Base-by-base conservation (phyloP, 352 stramenopile genomes). In the Phytophthora hibernalis region DNA sequence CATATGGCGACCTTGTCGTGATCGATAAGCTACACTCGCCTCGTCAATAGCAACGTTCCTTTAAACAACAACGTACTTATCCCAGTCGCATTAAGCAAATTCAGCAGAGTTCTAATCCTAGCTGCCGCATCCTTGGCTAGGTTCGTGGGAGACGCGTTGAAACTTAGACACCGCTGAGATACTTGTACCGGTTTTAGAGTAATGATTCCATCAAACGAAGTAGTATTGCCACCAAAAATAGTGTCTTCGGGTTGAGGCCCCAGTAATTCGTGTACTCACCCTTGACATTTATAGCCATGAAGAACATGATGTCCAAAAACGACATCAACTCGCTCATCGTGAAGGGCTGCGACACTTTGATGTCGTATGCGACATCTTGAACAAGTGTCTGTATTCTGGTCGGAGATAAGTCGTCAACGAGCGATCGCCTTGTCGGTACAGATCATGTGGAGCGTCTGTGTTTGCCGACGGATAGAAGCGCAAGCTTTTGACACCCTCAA, bases 101-200 rank as follows among this genome's bases (percentile, higher is more conserved):
- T 31, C 6, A 31, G 28, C 28, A 31, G 28, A 7, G 28, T 7
- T 30, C 40, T 26, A 15, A 52, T 52, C 5, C 53, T 31, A 3
- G 53, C 53, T 18, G 38, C 38, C 3, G 38, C 26, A 11, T 51
- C 53, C 8, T 52, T 37, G 18, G 4, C 40, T 21, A 60, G 18
- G 12, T 26, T 61, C 5, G 38, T 42, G 3, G 40, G 40, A 24
- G 38, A n/a, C 11, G 40, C 53, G 20, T 44, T 51, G n/a, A 43
- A 43, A 43, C 15, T 43, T 43, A 43, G 37, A n/a, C 37, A 22
- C 37, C 37, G 16, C 37, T 28, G 24, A 22, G 52, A 35, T 4
- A 61, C 18, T 61, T 61, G 53, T 35, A 52, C 28, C 38, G 53
- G 10, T 52, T 52, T 26, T n/a, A 61, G 13, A 44, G 16, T 24